These are phyloP conservation scores for Sporothrix humicola DNA, from an alignment of 2,329 filamentous ascomycete genomes.

Conservation along the genomic window DNA sequence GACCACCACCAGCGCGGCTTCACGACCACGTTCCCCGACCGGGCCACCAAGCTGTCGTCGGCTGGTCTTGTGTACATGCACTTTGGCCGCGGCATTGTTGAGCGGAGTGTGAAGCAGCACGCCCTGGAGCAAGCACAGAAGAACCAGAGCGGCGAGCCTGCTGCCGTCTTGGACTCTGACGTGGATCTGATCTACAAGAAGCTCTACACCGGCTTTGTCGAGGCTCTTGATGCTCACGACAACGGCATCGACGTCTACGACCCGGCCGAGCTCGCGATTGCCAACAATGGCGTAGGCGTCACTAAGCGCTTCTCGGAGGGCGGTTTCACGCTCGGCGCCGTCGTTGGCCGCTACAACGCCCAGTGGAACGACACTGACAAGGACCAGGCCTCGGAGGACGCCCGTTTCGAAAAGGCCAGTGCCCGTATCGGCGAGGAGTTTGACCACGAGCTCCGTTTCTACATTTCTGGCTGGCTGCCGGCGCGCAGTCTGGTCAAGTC, in stretches of 20 bases:
- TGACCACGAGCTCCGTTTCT: slow-evolving; percentile 77
- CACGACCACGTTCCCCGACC: slow-evolving; percentile 79
- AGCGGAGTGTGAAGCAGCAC: slow-evolving; percentile 58
- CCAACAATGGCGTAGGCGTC: slow-evolving; percentile 61
- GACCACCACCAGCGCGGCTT: slow-evolving; percentile 98
- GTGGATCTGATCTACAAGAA: slow-evolving; percentile 81
- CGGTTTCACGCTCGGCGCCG: slow-evolving; percentile 81
- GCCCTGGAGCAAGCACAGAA: not conserved
- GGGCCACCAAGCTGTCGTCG: slow-evolving; percentile 86
- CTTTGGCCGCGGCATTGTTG: slow-evolving; percentile 85
- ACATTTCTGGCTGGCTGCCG: slow-evolving; percentile 79
- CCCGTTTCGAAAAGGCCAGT: slow-evolving; percentile 77
- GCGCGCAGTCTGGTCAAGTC: slow-evolving; percentile 72
- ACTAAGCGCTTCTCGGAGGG: slow-evolving; percentile 83
- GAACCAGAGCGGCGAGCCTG: slow-evolving; percentile 43
- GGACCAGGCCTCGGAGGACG: slow-evolving; percentile 78
- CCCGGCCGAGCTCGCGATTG: slow-evolving; percentile 65
- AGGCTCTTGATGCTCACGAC: slow-evolving; percentile 96
- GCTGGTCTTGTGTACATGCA: slow-evolving; percentile 96
- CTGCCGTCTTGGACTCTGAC: slow-evolving; percentile 60
- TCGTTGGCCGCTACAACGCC: slow-evolving; percentile 81
- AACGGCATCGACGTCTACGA: slow-evolving; percentile 91
- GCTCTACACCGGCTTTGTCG: slow-evolving; percentile 90
- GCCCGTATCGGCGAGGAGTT: slow-evolving; percentile 89
- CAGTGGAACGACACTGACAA: slow-evolving; percentile 74